These are phyloP conservation scores for Trametes villosa DNA, from an alignment of 768 basidiomycete genomes.

Conservation along the genomic window DNA sequence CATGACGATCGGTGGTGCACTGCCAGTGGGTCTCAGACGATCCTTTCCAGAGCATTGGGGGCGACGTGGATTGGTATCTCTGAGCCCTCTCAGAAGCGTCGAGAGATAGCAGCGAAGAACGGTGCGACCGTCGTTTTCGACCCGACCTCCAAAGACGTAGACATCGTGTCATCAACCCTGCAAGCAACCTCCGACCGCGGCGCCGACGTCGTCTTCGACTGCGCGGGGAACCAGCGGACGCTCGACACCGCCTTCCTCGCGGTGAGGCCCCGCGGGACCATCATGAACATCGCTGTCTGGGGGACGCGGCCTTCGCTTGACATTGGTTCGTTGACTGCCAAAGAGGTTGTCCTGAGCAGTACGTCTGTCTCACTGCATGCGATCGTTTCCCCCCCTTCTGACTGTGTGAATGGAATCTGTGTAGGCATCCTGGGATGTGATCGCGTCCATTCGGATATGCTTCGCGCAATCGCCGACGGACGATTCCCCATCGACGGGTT, in stretches of 20 bases:
- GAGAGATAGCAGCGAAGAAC: conserved; percentile 41
- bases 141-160: conserved; percentile 30
- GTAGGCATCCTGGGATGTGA: conserved; percentile 45
- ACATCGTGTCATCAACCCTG: conserved; percentile 34
- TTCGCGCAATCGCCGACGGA: conserved; percentile 44
- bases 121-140: conserved; percentile 45
- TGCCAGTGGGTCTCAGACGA: neutral
- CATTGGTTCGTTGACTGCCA: conserved; percentile 41
- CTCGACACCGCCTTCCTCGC: conserved; percentile 42
- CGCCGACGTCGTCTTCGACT: conserved; percentile 52
- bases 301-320: conserved; percentile 40
- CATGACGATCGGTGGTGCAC: neutral
- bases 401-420: too few species aligned
- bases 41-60: conserved; percentile 26
- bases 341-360: conserved; percentile 47
- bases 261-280: conserved; percentile 43
- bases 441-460: conserved; percentile 43
- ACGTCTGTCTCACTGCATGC: neutral
- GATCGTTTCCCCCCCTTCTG: neutral
- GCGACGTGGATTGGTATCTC: conserved; percentile 42
- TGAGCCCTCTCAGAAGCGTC: conserved; percentile 45
- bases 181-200: conserved; percentile 38
- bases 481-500: conserved; percentile 39
- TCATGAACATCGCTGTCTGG: conserved; percentile 51
- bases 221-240: conserved; percentile 46